These are phyloP conservation scores for Sclerotinia sclerotiorum DNA, from an alignment of 2,329 filamentous ascomycete genomes.

Conservation along the genomic window DNA sequence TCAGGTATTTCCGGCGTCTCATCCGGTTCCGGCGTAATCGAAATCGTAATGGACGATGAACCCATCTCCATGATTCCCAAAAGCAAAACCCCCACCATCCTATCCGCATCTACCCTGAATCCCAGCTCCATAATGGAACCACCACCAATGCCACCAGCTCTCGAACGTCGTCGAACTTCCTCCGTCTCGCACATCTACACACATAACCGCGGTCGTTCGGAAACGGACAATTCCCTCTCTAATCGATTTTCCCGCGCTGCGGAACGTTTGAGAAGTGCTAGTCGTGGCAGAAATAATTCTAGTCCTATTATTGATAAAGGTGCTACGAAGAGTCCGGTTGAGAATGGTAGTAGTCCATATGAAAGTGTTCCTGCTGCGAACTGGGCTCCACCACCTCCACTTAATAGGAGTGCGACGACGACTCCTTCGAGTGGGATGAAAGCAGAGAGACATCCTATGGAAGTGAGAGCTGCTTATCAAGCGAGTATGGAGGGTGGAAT, in stretches of 20 bases:
- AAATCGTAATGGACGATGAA: slow-evolving; percentile 61
- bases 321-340: slow-evolving; percentile 32
- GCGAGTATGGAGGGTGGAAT: slow-evolving; percentile 39
- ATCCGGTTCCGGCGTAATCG: slow-evolving; percentile 58
- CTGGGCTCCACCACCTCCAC: slow-evolving; percentile 27
- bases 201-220: slow-evolving; percentile 60
- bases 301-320: slow-evolving; percentile 30
- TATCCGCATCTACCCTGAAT: slow-evolving; percentile 1
- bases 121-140: slow-evolving; percentile 24
- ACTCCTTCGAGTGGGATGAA: slow-evolving; percentile 23
- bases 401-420: slow-evolving; percentile 23
- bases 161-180: slow-evolving; percentile 40
- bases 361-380: slow-evolving; percentile 35
- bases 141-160: slow-evolving; percentile 43
- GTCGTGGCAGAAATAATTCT: slow-evolving; percentile 50
- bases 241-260: slow-evolving; percentile 58
- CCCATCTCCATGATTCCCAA: slow-evolving; percentile 25
- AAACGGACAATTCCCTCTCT: slow-evolving; percentile 51
- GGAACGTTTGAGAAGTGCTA: slow-evolving; percentile 60
- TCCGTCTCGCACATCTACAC: slow-evolving; percentile 31
- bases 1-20: slow-evolving; percentile 41
- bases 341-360: slow-evolving; percentile 37
- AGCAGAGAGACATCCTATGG: slow-evolving; percentile 39
- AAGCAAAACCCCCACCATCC: slow-evolving; percentile 13
- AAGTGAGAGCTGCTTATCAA: slow-evolving; percentile 37